Evolutionary conservation across 2,329 filamentous ascomycete species (phyloP), one percentile per base, ranked within the genome.

Genomic region (Talaromyces sp.): DNA sequence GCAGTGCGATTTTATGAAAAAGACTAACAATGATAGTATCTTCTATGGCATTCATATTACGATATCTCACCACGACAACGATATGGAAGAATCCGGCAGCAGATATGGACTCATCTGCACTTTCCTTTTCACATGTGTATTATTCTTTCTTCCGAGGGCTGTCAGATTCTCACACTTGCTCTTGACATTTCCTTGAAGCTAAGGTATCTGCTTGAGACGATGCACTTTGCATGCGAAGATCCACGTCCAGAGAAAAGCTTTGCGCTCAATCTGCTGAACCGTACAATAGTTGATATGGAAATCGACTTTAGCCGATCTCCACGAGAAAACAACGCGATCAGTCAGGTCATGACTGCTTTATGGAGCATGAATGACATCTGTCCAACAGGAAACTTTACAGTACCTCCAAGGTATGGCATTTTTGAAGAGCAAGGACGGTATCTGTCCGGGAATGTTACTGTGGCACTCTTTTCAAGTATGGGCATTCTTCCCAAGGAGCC

Each of bases 31-130:
- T 27, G 27, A 42, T 39, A 77, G 74, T 78, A 82, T 63, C 82
- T 89, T 59, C 79, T 88, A 65, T 88, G 85, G 83, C 85, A 87
- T 72, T 75, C 83, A 6, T 86, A 87, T 68, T 85, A 85, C 57
- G 81, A 85, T 62, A 80, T 86, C 33, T 83, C 78, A 71, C 84
- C 72, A 62, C 78, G 71, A 56, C 75, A 77, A 33, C 75, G 78
- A 59, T 81, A 82, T 63, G 81, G 81, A 42, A 81, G 77, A 32
- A 76, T 85, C 53, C 81, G 84, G 4, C 87, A 89, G 65, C 83
- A 86, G 57, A 72, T 85, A 17, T 78, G 77, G 77, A 72, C 73
- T 27, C 72, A 74, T 51, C 69, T 77, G 32, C 86, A 88, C 72
- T 84, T 88, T 62, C 86, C 86, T 0, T 84, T 88, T 66, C 85